Evolutionary conservation across 331 rosid species (phyloP).

Genomic region (Pyrus hybrid): DNA sequence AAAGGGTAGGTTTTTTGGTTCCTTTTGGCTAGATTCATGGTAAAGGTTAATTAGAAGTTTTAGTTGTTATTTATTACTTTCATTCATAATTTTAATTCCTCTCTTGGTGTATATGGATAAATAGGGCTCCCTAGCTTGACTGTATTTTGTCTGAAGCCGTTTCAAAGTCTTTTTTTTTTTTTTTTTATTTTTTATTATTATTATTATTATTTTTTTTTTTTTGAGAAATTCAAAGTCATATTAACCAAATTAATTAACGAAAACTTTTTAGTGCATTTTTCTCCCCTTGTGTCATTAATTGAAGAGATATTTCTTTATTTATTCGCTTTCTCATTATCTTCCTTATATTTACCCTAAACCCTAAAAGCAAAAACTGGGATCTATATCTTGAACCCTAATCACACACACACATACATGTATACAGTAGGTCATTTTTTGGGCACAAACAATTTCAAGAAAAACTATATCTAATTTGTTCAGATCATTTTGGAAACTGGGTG

Average conservation of each 20-base stretch:
- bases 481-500: not conserved
- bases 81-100: not conserved
- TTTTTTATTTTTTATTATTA: no score
- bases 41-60: not conserved
- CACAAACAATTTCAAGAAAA: not conserved
- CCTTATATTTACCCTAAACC: not conserved
- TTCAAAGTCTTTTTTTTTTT: no score
- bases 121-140: not conserved
- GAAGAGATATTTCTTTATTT: not conserved
- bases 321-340: not conserved
- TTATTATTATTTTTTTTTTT: no score
- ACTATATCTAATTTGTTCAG: not conserved
- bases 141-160: not conserved
- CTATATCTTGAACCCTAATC: not conserved
- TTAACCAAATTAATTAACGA: no score
- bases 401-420: not conserved
- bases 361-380: not conserved
- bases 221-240: no score
- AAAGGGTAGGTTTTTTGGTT: conserved; percentile 51
- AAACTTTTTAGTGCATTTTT: not conserved
- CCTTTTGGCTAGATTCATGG: not conserved
- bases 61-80: not conserved
- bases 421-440: not conserved
- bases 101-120: not conserved
- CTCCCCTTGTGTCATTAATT: not conserved